Conservation (phyloP, 2,329 filamentous ascomycete genomes). For the Orbilia ellipsospora region DNA sequence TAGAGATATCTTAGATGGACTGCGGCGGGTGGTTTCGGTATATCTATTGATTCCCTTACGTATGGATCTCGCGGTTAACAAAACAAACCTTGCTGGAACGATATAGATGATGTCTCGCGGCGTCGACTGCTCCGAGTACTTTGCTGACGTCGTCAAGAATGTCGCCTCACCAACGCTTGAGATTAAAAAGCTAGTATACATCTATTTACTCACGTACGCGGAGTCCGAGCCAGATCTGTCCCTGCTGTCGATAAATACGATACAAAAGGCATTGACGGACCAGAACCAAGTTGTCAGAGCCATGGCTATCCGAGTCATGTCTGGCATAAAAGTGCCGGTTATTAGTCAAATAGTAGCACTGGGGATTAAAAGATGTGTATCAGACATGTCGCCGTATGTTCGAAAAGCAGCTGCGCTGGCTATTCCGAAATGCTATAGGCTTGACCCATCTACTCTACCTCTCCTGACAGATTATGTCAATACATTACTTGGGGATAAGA, state of each 20-base stretch:
- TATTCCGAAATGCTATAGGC: constrained; percentile 92
- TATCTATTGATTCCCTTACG: not conserved
- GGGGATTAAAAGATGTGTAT: constrained; percentile 91
- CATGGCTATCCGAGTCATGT: constrained; percentile 95
- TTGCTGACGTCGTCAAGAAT: constrained; percentile 98
- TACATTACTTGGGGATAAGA: constrained; percentile 83
- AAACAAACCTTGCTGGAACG: no score
- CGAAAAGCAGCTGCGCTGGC: constrained; percentile 91
- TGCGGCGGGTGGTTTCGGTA: constrained; percentile 89
- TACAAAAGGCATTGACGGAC: constrained; percentile 96
- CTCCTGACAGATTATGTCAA: constrained; percentile 85
- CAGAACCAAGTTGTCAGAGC: constrained; percentile 89
- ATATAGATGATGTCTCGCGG: constrained; percentile 93
- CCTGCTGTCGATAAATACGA: constrained; percentile 96
- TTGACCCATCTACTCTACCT: constrained; percentile 86
- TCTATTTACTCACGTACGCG: constrained; percentile 96
- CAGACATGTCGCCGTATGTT: constrained; percentile 94
- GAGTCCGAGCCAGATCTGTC: constrained; percentile 96
- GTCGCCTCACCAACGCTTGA: constrained; percentile 92
- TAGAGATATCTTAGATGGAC: constrained; percentile 88
- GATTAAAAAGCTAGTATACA: constrained; percentile 98
- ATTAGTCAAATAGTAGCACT: constrained; percentile 97
- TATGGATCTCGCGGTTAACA: not conserved
- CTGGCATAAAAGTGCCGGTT: constrained; percentile 93
- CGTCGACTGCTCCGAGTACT: constrained; percentile 88